Evolutionary conservation across 176 grass and related monocot species (phyloP).

Genomic region (Tillandsia fasciculata): DNA sequence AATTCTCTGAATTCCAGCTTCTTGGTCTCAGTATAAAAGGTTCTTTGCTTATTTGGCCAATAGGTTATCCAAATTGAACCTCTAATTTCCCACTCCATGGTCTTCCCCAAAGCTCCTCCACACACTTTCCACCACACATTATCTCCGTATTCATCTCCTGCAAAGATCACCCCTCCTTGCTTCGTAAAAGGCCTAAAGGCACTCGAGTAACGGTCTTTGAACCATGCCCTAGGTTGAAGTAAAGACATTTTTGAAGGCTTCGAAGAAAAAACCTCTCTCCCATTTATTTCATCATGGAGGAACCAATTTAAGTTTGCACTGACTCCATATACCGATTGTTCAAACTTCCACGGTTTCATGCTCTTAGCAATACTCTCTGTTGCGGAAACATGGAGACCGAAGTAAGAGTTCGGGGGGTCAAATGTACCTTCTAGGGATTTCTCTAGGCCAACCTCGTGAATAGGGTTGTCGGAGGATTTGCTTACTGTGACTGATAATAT

Average conservation of each 20-base stretch:
- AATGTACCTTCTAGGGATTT: slow-evolving; percentile 62
- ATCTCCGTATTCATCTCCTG: slow-evolving; percentile 77
- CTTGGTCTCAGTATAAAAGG: slow-evolving; percentile 60
- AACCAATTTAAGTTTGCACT: slow-evolving; percentile 60
- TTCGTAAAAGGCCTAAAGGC: slow-evolving; percentile 67
- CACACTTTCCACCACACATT: slow-evolving; percentile 80
- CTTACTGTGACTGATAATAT: slow-evolving; percentile 54
- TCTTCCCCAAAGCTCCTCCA: slow-evolving; percentile 33
- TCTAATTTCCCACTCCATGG: slow-evolving; percentile 66
- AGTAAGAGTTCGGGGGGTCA: slow-evolving; percentile 50
- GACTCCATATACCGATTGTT: slow-evolving; percentile 57
- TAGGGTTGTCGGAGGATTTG: slow-evolving; percentile 80
- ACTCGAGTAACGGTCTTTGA: slow-evolving; percentile 63
- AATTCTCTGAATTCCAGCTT: slow-evolving; percentile 63
- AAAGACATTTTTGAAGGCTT: slow-evolving; percentile 67
- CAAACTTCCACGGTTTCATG: slow-evolving; percentile 96
- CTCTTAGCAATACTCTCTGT: slow-evolving; percentile 47
- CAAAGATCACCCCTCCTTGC: slow-evolving; percentile 65
- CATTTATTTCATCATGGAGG: slow-evolving; percentile 68
- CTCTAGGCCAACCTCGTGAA: slow-evolving; percentile 48
- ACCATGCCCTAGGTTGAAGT: slow-evolving; percentile 71
- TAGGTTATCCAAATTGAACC: slow-evolving; percentile 85
- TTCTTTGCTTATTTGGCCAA: slow-evolving; percentile 91
- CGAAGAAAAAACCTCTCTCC: slow-evolving; percentile 57
- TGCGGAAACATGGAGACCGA: slow-evolving; percentile 43